These are phyloP conservation scores for Mycosarcoma maydis DNA, from an alignment of 1,284 basidiomycete genomes.

Conservation along the genomic window DNA sequence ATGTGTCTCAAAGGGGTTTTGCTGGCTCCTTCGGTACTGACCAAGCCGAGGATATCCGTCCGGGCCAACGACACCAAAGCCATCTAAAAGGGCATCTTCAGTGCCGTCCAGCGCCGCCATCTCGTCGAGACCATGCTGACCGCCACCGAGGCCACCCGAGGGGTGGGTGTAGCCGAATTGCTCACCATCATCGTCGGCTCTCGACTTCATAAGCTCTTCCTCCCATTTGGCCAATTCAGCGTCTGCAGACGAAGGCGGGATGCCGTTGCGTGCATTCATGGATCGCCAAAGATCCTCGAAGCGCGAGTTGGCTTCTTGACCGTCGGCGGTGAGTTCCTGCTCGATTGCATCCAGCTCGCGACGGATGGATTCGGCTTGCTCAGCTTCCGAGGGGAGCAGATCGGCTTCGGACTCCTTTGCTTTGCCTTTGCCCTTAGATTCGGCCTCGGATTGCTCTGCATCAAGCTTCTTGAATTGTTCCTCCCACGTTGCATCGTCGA, in stretches of 20 bases:
- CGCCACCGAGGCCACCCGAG: conserved; percentile 59
- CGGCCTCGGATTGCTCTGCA: conserved; percentile 45
- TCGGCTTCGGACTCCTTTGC: conserved; percentile 42
- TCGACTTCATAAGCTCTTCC: conserved; percentile 69
- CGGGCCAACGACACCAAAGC: conserved; percentile 55
- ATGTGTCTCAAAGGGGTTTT: conserved; percentile 76
- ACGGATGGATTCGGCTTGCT: conserved; percentile 55
- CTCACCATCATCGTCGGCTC: conserved; percentile 72
- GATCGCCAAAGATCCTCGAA: conserved; percentile 65
- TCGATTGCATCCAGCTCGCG: conserved; percentile 61
- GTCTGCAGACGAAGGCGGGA: conserved; percentile 45
- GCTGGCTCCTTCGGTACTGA: conserved; percentile 49
- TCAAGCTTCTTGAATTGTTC: conserved; percentile 63
- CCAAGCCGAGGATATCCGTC: conserved; percentile 63
- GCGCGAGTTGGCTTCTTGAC: conserved; percentile 49
- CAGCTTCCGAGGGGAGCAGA: conserved; percentile 48
- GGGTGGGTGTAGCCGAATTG: conserved; percentile 69
- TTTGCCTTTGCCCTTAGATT: conserved; percentile 61
- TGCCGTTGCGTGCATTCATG: conserved; percentile 54
- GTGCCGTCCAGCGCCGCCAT: conserved; percentile 57
- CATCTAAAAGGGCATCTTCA: conserved; percentile 58
- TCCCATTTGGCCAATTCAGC: conserved; percentile 75
- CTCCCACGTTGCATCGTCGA: conserved; percentile 62
- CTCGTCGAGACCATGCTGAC: conserved; percentile 52
- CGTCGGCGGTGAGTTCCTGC: conserved; percentile 54